Conservation (phyloP, 1,284 basidiomycete genomes). For the Sparassis latifolia region DNA sequence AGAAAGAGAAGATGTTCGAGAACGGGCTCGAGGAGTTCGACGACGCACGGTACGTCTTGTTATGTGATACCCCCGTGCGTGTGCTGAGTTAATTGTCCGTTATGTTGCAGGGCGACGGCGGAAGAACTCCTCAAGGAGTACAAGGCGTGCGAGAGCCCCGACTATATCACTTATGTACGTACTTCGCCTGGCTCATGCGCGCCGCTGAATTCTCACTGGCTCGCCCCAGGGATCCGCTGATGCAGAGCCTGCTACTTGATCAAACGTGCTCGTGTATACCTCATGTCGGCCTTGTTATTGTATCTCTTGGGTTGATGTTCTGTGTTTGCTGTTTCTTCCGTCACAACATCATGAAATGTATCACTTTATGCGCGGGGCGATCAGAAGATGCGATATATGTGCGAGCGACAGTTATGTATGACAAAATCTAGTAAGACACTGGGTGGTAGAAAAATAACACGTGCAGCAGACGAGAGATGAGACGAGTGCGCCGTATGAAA, state of each 20-base stretch:
- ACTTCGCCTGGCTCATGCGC: not conserved
- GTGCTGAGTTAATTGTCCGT: not conserved
- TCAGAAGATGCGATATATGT: too few species aligned
- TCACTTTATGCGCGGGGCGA: too few species aligned
- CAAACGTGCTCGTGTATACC: not conserved
- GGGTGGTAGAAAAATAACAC: too few species aligned
- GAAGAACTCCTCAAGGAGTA: slow-evolving; percentile 87
- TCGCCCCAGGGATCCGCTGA: slow-evolving; percentile 1
- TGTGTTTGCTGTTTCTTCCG: not conserved
- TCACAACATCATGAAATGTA: not conserved
- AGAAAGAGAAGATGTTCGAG: slow-evolving; percentile 92
- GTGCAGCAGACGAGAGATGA: not conserved
- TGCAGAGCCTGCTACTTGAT: slow-evolving; percentile 3
- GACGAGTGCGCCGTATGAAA: not conserved
- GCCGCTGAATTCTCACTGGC: not conserved
- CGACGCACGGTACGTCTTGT: slow-evolving; percentile 66
- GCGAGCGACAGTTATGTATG: too few species aligned
- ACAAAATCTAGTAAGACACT: too few species aligned
- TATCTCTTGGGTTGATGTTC: not conserved
- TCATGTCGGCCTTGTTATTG: not conserved
- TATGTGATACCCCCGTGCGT: not conserved
- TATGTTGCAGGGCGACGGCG: slow-evolving; percentile 60
- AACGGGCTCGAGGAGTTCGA: slow-evolving; percentile 92
- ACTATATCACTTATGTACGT: slow-evolving; percentile 81
- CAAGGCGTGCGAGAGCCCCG: slow-evolving; percentile 86